Percentiles rank a stretch among this genome's conserved stretches.
Conservation (phyloP, 768 basidiomycete genomes). For the Phanerochaete carnosa region DNA sequence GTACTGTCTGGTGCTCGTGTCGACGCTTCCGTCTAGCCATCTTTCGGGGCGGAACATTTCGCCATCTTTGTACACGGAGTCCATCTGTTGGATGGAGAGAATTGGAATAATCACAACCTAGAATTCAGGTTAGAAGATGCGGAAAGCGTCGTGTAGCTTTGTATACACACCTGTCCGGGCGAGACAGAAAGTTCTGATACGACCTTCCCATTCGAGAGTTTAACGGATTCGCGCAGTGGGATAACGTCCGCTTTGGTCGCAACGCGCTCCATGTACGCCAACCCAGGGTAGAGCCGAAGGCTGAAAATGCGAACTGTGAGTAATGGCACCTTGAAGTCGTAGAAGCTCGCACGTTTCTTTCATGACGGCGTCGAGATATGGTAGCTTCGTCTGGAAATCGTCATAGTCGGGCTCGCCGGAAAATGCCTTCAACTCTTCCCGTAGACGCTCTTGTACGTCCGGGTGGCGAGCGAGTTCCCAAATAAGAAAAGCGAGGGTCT, state of each 20-base stretch:
- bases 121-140: not conserved
- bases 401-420: constrained; percentile 30
- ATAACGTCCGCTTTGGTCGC: constrained; percentile 41
- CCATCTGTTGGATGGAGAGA: constrained; percentile 11
- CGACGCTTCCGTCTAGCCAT: constrained; percentile 18
- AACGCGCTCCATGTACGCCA: constrained; percentile 52
- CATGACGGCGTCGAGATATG: constrained; percentile 56
- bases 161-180: constrained; percentile 3
- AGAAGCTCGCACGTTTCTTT: constrained; percentile 40
- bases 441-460: constrained; percentile 31
- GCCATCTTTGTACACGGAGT: constrained; percentile 21
- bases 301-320: not conserved
- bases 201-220: constrained; percentile 10
- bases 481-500: constrained; percentile 30
- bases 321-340: not conserved
- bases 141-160: not conserved
- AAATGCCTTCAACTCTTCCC: constrained; percentile 30
- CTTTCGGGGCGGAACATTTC: constrained; percentile 25
- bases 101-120: constrained; percentile 9
- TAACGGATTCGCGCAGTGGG: constrained; percentile 36
- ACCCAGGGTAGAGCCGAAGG: constrained; percentile 47
- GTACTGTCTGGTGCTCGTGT: not conserved
- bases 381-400: constrained; percentile 32
- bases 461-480: constrained; percentile 34
- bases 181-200: constrained; percentile 3